Evolutionary conservation across 768 basidiomycete genomes (phyloP).

Genomic region (Leccinum subgranulosum): DNA sequence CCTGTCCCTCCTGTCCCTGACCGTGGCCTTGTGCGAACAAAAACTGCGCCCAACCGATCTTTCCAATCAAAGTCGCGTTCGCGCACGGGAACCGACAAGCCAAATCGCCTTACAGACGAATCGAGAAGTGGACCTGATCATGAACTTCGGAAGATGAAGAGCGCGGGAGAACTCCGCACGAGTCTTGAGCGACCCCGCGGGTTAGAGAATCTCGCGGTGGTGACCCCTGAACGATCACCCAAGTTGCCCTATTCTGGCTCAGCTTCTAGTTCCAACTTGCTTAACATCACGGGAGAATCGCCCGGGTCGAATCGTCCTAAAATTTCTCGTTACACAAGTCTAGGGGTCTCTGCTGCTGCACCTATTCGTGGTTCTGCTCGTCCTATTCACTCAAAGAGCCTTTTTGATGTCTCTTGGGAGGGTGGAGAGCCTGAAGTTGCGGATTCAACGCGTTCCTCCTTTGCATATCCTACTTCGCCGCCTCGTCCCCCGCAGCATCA

Average conservation of each 20-base stretch:
- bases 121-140: slow-evolving; percentile 45
- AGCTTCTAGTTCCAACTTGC: slow-evolving; percentile 67
- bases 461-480: slow-evolving; percentile 26
- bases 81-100: slow-evolving; percentile 29
- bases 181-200: slow-evolving; percentile 29
- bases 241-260: slow-evolving; percentile 55
- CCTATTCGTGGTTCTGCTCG: slow-evolving; percentile 36
- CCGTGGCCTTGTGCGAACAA: slow-evolving; percentile 61
- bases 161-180: slow-evolving; percentile 72
- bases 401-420: slow-evolving; percentile 52
- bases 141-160: slow-evolving; percentile 81
- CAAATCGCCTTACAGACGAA: slow-evolving; percentile 35
- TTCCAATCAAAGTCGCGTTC: slow-evolving; percentile 45
- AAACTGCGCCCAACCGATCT: slow-evolving; percentile 66
- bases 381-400: slow-evolving; percentile 37
- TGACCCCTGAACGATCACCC: slow-evolving; percentile 39
- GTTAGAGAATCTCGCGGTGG: slow-evolving; percentile 26
- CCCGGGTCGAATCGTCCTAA: slow-evolving; percentile 35
- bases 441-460: slow-evolving; percentile 22
- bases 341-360: slow-evolving; percentile 46
- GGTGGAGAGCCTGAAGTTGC: slow-evolving; percentile 14
- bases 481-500: slow-evolving; percentile 18
- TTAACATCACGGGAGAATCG: slow-evolving; percentile 34
- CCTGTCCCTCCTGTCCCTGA: slow-evolving; percentile 22
- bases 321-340: slow-evolving; percentile 59